A percentile compares a stretch with the other conserved stretches of the same genome.
phyloP scores from a whole-genome alignment of 805 yeast genomes.

The Martiniozyma abietophila region DNA sequence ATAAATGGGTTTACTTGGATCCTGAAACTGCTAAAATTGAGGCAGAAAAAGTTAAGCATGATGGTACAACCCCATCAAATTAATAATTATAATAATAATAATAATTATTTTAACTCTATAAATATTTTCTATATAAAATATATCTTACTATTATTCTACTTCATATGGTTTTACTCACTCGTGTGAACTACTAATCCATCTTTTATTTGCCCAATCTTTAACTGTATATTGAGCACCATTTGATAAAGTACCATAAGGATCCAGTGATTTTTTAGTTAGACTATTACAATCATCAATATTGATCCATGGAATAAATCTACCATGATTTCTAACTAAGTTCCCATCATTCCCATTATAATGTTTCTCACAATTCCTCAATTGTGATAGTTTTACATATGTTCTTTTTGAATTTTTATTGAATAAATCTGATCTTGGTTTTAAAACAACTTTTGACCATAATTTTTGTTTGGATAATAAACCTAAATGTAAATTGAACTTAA shows the following conservation, averaged over 20 bases:
- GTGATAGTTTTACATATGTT: constrained; percentile 8
- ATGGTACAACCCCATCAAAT: constrained; percentile 34
- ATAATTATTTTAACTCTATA: background rate
- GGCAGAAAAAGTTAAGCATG: constrained; percentile 72
- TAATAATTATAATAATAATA: background rate
- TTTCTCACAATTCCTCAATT: too few species aligned
- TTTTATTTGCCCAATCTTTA: constrained; percentile 39
- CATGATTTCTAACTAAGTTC: constrained; percentile 19
- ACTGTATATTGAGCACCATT: constrained; percentile 35
- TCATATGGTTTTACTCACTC: background rate
- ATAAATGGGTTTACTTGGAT: constrained; percentile 59
- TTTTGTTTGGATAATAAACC: constrained; percentile 38
- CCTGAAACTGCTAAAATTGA: constrained; percentile 73
- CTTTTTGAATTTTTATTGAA: constrained; percentile 5
- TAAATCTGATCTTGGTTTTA: constrained; percentile 41
- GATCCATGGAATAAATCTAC: constrained; percentile 24
- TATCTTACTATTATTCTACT: too few species aligned
- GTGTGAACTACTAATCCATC: too few species aligned
- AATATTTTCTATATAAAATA: background rate
- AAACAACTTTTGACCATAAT: constrained; percentile 43
- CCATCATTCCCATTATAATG: too few species aligned
- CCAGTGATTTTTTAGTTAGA: constrained; percentile 13
- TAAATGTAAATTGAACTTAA: constrained; percentile 23
- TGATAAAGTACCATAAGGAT: constrained; percentile 22
- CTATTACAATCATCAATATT: constrained; percentile 16